Evolutionary conservation across 164 flowering plant species (phyloP), one percentile per base, ranked within the genome.

Genomic region (Nymphaea colorata): DNA sequence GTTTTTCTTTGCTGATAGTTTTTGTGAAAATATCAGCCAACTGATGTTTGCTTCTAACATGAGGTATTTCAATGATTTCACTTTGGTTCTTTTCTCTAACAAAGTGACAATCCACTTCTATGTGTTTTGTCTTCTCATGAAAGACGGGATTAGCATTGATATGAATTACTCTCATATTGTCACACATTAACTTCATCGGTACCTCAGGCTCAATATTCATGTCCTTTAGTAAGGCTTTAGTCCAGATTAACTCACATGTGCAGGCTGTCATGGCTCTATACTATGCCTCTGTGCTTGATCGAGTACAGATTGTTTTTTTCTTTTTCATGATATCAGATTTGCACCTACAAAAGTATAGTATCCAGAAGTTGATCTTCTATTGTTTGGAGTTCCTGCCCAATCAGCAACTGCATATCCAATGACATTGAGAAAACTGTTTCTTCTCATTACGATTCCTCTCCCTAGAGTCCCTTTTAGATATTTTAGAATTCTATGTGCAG

Each of bases 301-400:
- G 42, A 25, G 53, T 16, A 65, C 3, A 14, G 45, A 4, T 17
- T 65, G 67, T 43, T 44, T 44, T n/a, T 65, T 43, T n/a, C 4
- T 44, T 51, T 65, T 43, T 47, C 67, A 65, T 25, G 16, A 41
- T 8, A 6, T 47, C 17, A 65, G 42, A 43, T 65, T 65, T 11
- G 12, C 55, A 5, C 51, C 67, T 4, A 43, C 53, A 42, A 65
- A 25, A 15, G 51, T 65, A 43, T 6, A 65, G 8, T 42, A 44
- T 42, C 67, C 67, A 6, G 55, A 12, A 6, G 67, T 43, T 42
- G 18, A 65, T 18, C 45, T 65, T 65, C 53, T 65, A 65, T 65
- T 47, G 14, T 44, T 65, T 44, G 10, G 5, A 11, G n/a, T 42
- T 15, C 67, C 45, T 11, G 45, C 51, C 44, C 16, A 5, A 43